Percentiles rank a stretch among this genome's conserved stretches.
Conservation (phyloP, 306 rosid species). For the Corylus americana region DNA sequence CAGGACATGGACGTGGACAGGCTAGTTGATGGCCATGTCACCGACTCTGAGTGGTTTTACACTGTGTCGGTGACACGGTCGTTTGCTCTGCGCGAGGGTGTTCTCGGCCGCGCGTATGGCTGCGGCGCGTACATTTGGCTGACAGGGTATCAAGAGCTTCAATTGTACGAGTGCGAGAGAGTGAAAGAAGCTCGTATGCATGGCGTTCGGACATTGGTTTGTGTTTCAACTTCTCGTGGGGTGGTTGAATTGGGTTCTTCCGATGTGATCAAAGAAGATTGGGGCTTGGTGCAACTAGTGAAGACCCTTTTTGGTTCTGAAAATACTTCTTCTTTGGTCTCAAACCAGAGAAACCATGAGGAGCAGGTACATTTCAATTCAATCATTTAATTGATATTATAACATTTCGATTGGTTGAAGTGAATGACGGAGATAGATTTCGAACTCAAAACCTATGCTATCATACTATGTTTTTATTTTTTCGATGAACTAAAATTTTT, state of each 20-base stretch:
- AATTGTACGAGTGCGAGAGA: conserved; percentile 41
- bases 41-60: conserved; percentile 41
- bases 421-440: too few relatives aligned
- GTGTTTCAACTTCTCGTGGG: conserved; percentile 34
- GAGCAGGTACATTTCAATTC: background rate
- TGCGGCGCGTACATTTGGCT: conserved; percentile 45
- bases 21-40: conserved; percentile 1
- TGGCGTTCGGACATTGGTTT: conserved; percentile 46
- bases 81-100: conserved; percentile 12
- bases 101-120: conserved; percentile 31
- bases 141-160: conserved; percentile 29
- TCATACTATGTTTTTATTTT: too few relatives aligned
- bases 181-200: conserved; percentile 39
- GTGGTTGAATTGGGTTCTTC: conserved; percentile 50
- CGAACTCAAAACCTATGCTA: too few relatives aligned
- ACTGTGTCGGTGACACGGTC: conserved; percentile 23
- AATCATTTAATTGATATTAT: too few relatives aligned
- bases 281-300: conserved; percentile 29
- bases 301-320: conserved; percentile 30
- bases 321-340: background rate
- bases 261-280: conserved; percentile 30
- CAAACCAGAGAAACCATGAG: background rate
- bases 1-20: background rate
- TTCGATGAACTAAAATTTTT: too few relatives aligned
- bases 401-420: too few relatives aligned